Evolutionary conservation across 106 monocot genomes (phyloP).

Genomic region (Amphibolis antarctica): DNA sequence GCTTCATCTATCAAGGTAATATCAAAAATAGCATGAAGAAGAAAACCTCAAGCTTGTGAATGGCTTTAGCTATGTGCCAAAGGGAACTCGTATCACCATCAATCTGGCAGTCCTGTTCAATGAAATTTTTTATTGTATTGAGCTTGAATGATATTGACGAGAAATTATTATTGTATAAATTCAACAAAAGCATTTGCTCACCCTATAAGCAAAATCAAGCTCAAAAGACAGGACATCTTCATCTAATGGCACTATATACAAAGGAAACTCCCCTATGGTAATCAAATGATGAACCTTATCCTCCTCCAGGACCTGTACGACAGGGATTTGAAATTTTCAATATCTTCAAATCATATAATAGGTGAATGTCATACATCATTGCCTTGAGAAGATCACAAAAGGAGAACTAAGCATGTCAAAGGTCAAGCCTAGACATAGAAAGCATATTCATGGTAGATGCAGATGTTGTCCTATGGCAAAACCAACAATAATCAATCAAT

Average conservation of each 20-base stretch:
- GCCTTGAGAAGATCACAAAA: not conserved
- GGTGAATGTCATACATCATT: not conserved
- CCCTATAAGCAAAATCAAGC: conserved; percentile 70
- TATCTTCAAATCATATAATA: conserved; percentile 4
- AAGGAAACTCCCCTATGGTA: conserved; percentile 78
- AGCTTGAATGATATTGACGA: not conserved
- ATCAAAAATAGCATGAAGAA: not conserved
- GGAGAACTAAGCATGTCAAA: not conserved
- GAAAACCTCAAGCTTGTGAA: conserved; percentile 92
- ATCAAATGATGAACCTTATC: conserved; percentile 72
- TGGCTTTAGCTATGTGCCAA: conserved; percentile 96
- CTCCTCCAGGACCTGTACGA: conserved; percentile 63
- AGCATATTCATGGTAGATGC: not conserved
- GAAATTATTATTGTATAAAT: not conserved
- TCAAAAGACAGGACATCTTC: conserved; percentile 96
- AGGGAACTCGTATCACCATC: conserved; percentile 93
- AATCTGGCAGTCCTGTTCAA: conserved; percentile 69
- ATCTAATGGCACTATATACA: conserved; percentile 77
- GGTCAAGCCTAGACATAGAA: not conserved
- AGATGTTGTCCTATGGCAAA: too few species aligned
- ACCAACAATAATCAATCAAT: too few species aligned
- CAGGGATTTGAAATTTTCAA: not conserved
- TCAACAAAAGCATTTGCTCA: conserved; percentile 9
- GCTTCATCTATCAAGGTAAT: not conserved
- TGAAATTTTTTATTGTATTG: not conserved